These are phyloP conservation scores for Colletotrichum cordylinicola DNA, from an alignment of 2,329 filamentous ascomycete genomes.

Conservation along the genomic window DNA sequence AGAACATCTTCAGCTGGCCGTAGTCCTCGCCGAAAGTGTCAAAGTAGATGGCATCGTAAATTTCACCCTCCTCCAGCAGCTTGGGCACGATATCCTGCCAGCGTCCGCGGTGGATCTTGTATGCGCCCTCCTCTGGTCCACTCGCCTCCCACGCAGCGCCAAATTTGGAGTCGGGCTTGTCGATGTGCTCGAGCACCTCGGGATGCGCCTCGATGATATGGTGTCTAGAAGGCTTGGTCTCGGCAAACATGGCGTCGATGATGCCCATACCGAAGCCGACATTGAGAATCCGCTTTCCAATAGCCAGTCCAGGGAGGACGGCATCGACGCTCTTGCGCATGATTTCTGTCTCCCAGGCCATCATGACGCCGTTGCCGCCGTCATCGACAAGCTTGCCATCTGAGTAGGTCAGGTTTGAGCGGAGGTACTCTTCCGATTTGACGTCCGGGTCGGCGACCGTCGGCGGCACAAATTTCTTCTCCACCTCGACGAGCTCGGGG, in stretches of 20 bases:
- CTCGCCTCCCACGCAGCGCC: slow-evolving; percentile 59
- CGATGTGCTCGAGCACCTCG: slow-evolving; percentile 72
- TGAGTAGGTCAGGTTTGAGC: slow-evolving; percentile 69
- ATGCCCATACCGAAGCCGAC: slow-evolving; percentile 94
- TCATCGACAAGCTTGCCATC: slow-evolving; percentile 74
- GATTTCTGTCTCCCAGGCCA: slow-evolving; percentile 89
- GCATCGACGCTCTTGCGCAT: slow-evolving; percentile 79
- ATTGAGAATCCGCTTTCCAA: slow-evolving; percentile 76
- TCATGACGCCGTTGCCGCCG: slow-evolving; percentile 87
- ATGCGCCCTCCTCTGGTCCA: slow-evolving; percentile 68
- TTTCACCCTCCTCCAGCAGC: slow-evolving; percentile 70
- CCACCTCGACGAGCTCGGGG: slow-evolving; percentile 27
- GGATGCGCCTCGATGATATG: slow-evolving; percentile 90
- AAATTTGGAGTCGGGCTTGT: slow-evolving; percentile 53
- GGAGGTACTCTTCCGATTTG: slow-evolving; percentile 72
- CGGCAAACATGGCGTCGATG: slow-evolving; percentile 77
- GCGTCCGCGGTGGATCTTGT: slow-evolving; percentile 73
- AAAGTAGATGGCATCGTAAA: slow-evolving; percentile 92
- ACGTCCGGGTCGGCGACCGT: slow-evolving; percentile 51
- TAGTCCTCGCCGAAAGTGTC: slow-evolving; percentile 98
- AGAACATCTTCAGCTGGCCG: slow-evolving; percentile 82
- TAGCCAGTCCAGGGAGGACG: slow-evolving; percentile 48
- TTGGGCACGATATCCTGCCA: slow-evolving; percentile 83
- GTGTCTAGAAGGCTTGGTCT: slow-evolving; percentile 70
- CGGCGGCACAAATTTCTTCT: slow-evolving; percentile 39